phyloP scores from a whole-genome alignment of 192 early-diverging fungal genomes.

The Coemansia sp. region DNA sequence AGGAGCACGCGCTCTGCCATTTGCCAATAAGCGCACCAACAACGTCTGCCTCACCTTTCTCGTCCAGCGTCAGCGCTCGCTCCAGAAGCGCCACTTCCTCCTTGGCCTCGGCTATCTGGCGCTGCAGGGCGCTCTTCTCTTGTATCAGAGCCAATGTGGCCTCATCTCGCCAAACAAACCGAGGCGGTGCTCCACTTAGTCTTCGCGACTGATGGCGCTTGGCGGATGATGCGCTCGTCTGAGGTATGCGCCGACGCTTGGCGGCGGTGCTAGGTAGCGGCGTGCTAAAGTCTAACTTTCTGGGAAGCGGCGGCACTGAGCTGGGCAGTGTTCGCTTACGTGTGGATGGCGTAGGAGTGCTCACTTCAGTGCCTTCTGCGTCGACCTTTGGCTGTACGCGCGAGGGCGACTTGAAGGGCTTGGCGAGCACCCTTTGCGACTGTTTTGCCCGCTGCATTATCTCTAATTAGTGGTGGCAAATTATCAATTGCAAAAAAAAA shows the following conservation, averaged over 20 bases:
- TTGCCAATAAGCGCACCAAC: slow-evolving; percentile 34
- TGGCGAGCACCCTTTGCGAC: slow-evolving; percentile 20
- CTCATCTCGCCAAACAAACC: slow-evolving; percentile 10
- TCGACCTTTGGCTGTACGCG: neutral
- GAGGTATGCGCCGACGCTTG: neutral
- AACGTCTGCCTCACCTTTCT: slow-evolving; percentile 22
- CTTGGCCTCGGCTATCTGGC: slow-evolving; percentile 12
- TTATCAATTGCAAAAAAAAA: slow-evolving; percentile 10
- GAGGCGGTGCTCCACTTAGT: neutral
- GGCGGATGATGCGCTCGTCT: neutral
- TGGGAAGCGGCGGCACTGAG: slow-evolving; percentile 10
- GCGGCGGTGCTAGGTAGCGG: neutral
- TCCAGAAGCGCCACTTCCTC: slow-evolving; percentile 32
- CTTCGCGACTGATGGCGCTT: neutral
- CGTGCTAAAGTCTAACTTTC: slow-evolving; percentile 3
- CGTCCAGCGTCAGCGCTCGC: slow-evolving; percentile 19
- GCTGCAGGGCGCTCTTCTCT: slow-evolving; percentile 23
- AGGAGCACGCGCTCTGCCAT: slow-evolving; percentile 43
- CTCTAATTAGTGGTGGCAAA: neutral
- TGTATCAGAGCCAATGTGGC: slow-evolving; percentile 13
- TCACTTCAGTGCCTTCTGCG: neutral
- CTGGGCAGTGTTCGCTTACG: neutral
- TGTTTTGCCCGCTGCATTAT: slow-evolving; percentile 20
- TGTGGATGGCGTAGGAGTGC: neutral
- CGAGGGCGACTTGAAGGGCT: slow-evolving; percentile 53